These are phyloP conservation scores for Xylaria telfairii DNA, from an alignment of 495 filamentous ascomycete genomes.

Conservation along the genomic window DNA sequence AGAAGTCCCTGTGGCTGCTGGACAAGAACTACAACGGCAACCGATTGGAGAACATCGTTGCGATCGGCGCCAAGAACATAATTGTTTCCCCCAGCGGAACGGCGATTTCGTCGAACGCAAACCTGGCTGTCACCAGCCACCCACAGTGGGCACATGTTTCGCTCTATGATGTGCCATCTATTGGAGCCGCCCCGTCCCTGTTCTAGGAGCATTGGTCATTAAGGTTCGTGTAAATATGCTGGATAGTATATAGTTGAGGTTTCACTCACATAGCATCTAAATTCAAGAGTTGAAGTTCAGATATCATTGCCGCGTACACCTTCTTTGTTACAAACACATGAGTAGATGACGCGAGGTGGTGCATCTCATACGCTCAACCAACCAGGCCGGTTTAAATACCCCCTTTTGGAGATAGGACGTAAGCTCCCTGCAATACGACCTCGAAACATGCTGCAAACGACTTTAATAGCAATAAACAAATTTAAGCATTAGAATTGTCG, in stretches of 20 bases:
- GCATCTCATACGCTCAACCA: too few species aligned
- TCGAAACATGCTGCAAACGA: not conserved
- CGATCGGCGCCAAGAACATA: slow-evolving; percentile 19
- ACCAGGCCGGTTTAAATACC: not conserved
- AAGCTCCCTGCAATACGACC: not conserved
- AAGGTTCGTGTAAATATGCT: not conserved
- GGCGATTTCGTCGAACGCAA: slow-evolving; percentile 82
- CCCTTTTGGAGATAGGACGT: not conserved
- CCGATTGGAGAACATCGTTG: slow-evolving; percentile 15
- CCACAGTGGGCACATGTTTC: slow-evolving; percentile 34
- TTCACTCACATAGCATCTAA: not conserved
- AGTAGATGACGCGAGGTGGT: too few species aligned
- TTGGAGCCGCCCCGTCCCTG: slow-evolving; percentile 49
- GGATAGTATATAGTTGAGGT: not conserved
- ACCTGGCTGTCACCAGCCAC: slow-evolving; percentile 76
- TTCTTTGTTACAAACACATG: too few species aligned
- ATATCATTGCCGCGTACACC: not conserved
- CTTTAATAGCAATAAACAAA: not conserved
- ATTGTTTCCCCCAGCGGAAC: slow-evolving; percentile 10
- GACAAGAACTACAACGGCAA: slow-evolving; percentile 12
- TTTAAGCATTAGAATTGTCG: not conserved
- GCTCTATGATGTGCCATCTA: slow-evolving; percentile 31
- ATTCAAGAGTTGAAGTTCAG: not conserved
- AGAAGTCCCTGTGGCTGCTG: slow-evolving; percentile 43
- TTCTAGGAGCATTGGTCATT: slow-evolving; percentile 19